These are phyloP conservation scores for Tylopilus subfusipes DNA, from an alignment of 768 basidiomycete genomes.

Conservation along the genomic window DNA sequence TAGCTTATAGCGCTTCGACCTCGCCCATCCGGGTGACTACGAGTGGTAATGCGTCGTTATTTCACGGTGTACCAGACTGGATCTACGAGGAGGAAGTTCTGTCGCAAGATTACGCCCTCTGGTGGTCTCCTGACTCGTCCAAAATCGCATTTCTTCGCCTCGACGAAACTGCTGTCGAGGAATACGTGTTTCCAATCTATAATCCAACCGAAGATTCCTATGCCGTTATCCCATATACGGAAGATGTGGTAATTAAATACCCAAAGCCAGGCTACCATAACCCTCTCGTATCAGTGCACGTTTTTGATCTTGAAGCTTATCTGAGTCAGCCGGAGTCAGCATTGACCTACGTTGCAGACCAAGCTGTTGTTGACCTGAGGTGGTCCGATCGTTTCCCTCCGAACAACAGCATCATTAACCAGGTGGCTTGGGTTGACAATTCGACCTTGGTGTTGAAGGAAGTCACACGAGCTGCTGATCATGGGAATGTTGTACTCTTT, in stretches of 20 bases:
- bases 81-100: slow-evolving; percentile 96
- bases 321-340: slow-evolving; percentile 34
- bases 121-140: slow-evolving; percentile 75
- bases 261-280: slow-evolving; percentile 91
- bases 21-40: slow-evolving; percentile 72
- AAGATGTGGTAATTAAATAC: slow-evolving; percentile 62
- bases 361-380: slow-evolving; percentile 52
- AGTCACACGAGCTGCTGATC: slow-evolving; percentile 77
- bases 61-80: slow-evolving; percentile 97
- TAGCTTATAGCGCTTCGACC: slow-evolving; percentile 31
- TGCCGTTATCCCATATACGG: slow-evolving; percentile 75
- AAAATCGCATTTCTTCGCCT: slow-evolving; percentile 78
- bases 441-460: slow-evolving; percentile 77
- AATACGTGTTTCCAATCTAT: slow-evolving; percentile 87
- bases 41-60: slow-evolving; percentile 77
- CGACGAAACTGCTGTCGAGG: slow-evolving; percentile 85
- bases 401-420: slow-evolving; percentile 68
- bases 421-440: slow-evolving; percentile 86
- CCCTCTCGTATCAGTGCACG: slow-evolving; percentile 76
- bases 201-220: slow-evolving; percentile 75
- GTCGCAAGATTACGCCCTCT: slow-evolving; percentile 65
- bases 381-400: slow-evolving; percentile 61
- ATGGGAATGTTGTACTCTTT: slow-evolving; percentile 79
- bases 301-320: slow-evolving; percentile 73
- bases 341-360: slow-evolving; percentile 30